Evolutionary conservation across 2,329 filamentous ascomycete species (phyloP), one percentile per base, ranked within the genome.

Genomic region (Calcarisporium arbuscula): DNA sequence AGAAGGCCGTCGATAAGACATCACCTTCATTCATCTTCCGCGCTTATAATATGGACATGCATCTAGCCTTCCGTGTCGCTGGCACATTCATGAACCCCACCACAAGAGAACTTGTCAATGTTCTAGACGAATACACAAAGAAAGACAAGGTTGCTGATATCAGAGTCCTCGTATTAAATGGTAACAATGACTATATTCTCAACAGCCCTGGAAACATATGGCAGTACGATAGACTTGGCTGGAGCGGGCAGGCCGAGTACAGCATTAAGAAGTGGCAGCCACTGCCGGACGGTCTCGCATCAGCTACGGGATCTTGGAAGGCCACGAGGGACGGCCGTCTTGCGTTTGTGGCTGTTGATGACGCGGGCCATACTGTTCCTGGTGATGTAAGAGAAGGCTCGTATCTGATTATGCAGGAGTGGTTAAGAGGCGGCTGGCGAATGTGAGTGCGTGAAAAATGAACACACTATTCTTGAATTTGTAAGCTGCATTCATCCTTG

Each of bases 201-300:
- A 48, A 44, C 21, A 48, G 40, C 14, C 44, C 44, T 7, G 48
- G 49, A 2, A 49, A 51, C 20, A 28, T 47, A 42, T 35, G 58
- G 18, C 65, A 60, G 57, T 58, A 62, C 14, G 56, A 53, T 18
- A 55, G 50, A 10, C 53, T 67, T 50, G 40, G 48, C 2, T 67
- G 64, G 63, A 60, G 60, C 35, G 63, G 63, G 2, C 62, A 65
- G 44, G 50, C 61, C 6, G 57, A 56, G 5, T 67, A 65, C 46
- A 53, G 51, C 2, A 49, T 54, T 15, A 50, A 58, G 43, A 49
- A 32, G n/a, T 41, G 38, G 11, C n/a, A 19, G 3, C 20, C 30
- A 7, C 21, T 40, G 20, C 30, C 28, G 2, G 1, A 16, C 4
- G 27, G 30, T 5, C n/a, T 34, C 30, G 30, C 27, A 6, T n/a